Evolutionary conservation across 1,284 basidiomycete genomes (phyloP).

Genomic region (Irpex rosettiformis): DNA sequence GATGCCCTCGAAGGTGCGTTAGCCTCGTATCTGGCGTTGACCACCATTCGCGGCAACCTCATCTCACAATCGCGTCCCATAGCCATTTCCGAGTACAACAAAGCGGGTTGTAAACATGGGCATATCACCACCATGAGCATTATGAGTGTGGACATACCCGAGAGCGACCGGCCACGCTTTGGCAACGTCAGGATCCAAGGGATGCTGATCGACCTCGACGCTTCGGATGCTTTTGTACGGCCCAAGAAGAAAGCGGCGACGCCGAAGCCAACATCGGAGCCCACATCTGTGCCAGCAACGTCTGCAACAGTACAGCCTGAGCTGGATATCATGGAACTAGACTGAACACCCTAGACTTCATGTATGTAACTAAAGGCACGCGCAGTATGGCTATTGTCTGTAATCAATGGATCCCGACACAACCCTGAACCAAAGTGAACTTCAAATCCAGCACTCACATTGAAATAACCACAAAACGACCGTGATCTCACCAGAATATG

Average conservation of each 20-base stretch:
- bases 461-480: background rate
- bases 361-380: too few relatives aligned
- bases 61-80: background rate
- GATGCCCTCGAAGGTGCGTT: constrained; percentile 7
- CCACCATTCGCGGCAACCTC: background rate
- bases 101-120: constrained; percentile 9
- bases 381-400: too few relatives aligned
- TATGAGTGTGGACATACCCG: constrained; percentile 5
- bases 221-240: background rate
- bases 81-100: background rate
- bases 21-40: background rate
- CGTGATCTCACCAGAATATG: background rate
- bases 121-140: constrained; percentile 11
- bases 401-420: too few relatives aligned
- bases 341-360: too few relatives aligned
- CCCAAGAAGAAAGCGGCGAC: background rate
- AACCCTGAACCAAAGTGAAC: too few relatives aligned
- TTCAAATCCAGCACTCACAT: background rate
- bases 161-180: background rate
- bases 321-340: too few relatives aligned
- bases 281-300: too few relatives aligned
- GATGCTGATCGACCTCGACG: constrained; percentile 5
- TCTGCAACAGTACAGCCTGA: too few relatives aligned
- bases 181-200: background rate
- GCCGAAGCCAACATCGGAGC: background rate